Percentiles rank a stretch among this genome's conserved stretches.
phyloP scores from a whole-genome alignment of 345 rosid species.

The Populus tremula region DNA sequence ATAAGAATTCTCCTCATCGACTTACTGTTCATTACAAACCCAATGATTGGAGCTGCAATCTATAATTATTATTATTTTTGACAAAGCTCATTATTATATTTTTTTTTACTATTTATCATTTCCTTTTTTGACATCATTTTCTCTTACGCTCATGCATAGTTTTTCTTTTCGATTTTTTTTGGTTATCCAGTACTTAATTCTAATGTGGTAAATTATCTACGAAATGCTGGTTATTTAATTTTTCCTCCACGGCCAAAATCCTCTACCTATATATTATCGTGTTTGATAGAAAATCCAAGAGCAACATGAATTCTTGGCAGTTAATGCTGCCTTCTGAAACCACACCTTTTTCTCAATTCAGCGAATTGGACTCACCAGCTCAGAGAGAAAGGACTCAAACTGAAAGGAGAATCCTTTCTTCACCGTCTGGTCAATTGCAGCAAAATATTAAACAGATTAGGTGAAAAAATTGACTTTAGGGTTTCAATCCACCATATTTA shows the following conservation, averaged over 20 bases:
- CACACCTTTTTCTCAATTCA: background rate
- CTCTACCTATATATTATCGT: background rate
- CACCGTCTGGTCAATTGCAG: background rate
- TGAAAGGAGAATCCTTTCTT: background rate
- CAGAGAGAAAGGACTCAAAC: background rate
- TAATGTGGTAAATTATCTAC: too few relatives aligned
- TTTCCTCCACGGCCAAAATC: background rate
- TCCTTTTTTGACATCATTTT: too few relatives aligned
- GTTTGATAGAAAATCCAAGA: background rate
- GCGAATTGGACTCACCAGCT: background rate
- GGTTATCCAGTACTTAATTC: background rate
- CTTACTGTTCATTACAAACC: too few relatives aligned
- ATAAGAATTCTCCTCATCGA: too few relatives aligned
- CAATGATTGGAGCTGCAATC: too few relatives aligned
- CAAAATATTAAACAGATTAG: background rate
- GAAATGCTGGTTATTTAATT: too few relatives aligned
- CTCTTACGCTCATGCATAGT: too few relatives aligned
- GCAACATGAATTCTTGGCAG: background rate
- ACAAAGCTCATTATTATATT: too few relatives aligned
- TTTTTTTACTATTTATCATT: too few relatives aligned
- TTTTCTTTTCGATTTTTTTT: too few relatives aligned
- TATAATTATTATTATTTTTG: too few relatives aligned
- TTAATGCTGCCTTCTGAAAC: too few relatives aligned
- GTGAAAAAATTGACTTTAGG: background rate
- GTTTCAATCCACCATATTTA: background rate